Base-by-base conservation (phyloP, 2,329 filamentous ascomycete species). In the Ascocoryne sarcoides region DNA sequence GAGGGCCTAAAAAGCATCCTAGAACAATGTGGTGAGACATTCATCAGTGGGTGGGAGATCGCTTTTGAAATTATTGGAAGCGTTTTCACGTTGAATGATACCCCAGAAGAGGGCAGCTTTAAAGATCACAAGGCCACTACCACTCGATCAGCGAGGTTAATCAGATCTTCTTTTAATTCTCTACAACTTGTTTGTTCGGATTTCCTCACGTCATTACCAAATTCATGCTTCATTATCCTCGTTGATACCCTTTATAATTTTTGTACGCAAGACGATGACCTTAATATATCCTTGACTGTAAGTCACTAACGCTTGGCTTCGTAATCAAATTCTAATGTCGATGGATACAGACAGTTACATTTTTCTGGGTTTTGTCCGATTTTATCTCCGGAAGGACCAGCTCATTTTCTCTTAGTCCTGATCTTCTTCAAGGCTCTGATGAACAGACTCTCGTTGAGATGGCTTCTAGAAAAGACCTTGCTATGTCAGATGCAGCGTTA, bases 311-410 rank as follows among this genome's bases (percentile, higher is more conserved):
- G 5, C 26, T 28, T 5, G 10, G 20, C 21, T 15, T 16, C 8
- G 14, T 16, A 32, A 48, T 15, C 49, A 26, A 55, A 39, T 39
- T 20, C 26, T 26, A 38, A 53, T 39, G 35, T 51, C 34, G 37
- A 44, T 28, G 19, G 23, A 35, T 16, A 3, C 37, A 86, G 76
- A 92, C 89, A 1, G 85, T 95, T 7, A 95, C 90, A 0, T 92
- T 94, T 57, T 94, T 95, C 60, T 95, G 89, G 87, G 89, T 90
- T 39, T 75, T 95, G 5, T 95, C 90, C 0, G 89, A 95, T 60
- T 92, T 89, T 48, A 69, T 96, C 4, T 80, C 76, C 1, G 65
- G 70, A 3, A 76, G 74, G 50, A 76, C 70, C 39, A 69, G 68
- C 43, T 67, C 71, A 0, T 71, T 81, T 32, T 69, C 71, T 1